A percentile compares a stretch with the other conserved stretches of the same genome.
phyloP scores from a whole-genome alignment of 2,329 filamentous ascomycete genomes.

The Pezicula radicicola region DNA sequence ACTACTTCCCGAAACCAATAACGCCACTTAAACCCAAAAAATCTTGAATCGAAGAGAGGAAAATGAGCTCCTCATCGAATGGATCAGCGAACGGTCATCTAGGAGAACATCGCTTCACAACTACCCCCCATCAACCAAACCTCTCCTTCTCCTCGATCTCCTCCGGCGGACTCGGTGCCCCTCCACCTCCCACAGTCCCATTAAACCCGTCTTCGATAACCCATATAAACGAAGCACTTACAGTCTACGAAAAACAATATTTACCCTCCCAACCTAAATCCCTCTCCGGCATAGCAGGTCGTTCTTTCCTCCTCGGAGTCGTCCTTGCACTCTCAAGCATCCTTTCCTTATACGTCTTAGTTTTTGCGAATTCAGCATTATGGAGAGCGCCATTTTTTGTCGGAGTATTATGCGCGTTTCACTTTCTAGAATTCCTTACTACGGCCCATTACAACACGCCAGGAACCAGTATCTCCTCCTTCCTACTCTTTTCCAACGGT shows the following conservation, averaged over 20 bases:
- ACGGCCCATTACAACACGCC: conserved; percentile 82
- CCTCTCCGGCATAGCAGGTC: conserved; percentile 33
- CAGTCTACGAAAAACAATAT: conserved; percentile 24
- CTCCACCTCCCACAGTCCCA: not conserved
- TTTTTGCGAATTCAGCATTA: conserved; percentile 23
- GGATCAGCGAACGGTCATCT: conserved; percentile 6
- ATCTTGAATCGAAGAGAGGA: conserved; percentile 25
- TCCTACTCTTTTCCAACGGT: conserved; percentile 83
- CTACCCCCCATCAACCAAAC: too few species aligned
- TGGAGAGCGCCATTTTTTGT: conserved; percentile 69
- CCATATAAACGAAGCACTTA: conserved; percentile 19
- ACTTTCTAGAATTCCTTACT: conserved; percentile 95
- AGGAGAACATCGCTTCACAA: not conserved
- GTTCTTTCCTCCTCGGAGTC: conserved; percentile 30
- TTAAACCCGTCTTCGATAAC: not conserved
- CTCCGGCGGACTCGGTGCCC: conserved; percentile 3
- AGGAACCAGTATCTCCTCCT: conserved; percentile 69
- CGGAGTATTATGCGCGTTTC: conserved; percentile 71
- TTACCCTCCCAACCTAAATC: conserved; percentile 24
- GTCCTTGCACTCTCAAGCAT: conserved; percentile 15
- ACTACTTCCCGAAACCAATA: conserved; percentile 32
- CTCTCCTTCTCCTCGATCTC: conserved; percentile 4
- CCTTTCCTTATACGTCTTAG: conserved; percentile 21
- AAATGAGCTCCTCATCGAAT: conserved; percentile 25
- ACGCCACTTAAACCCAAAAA: too few species aligned